These are phyloP conservation scores for Amyloporia xantha DNA, from an alignment of 768 basidiomycete species.

Conservation along the genomic window DNA sequence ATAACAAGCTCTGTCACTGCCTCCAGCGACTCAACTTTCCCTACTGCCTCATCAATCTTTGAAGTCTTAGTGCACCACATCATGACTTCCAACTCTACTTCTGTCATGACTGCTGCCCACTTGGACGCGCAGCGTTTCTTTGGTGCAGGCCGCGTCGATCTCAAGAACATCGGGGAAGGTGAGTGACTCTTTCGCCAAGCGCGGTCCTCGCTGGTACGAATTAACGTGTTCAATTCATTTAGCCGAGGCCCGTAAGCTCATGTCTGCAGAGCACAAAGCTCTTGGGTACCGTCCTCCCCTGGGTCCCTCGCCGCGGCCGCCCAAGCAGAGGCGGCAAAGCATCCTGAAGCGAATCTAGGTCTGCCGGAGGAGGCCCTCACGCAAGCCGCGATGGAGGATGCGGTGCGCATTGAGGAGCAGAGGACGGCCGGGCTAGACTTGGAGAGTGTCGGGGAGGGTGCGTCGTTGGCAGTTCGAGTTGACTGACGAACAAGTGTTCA, in stretches of 20 bases:
- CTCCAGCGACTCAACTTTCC: too few relatives aligned
- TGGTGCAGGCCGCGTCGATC: constrained; percentile 9
- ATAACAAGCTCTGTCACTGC: too few relatives aligned
- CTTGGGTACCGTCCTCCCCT: constrained; percentile 24
- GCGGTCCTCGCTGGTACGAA: too few relatives aligned
- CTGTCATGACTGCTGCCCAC: constrained; percentile 7
- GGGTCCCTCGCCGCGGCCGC: constrained; percentile 22
- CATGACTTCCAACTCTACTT: background rate
- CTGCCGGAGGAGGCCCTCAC: constrained; percentile 8
- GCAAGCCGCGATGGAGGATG: constrained; percentile 16
- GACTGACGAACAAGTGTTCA: too few relatives aligned
- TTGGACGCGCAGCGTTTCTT: constrained; percentile 3
- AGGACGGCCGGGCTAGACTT: constrained; percentile 11
- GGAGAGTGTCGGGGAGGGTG: constrained; percentile 15
- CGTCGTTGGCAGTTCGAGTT: too few relatives aligned
- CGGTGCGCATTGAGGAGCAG: constrained; percentile 12
- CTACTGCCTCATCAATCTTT: too few relatives aligned
- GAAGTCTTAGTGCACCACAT: too few relatives aligned
- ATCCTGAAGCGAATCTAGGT: constrained; percentile 3
- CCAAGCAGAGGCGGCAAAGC: constrained; percentile 17
- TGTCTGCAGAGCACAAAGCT: constrained; percentile 24
- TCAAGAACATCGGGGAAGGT: constrained; percentile 22
- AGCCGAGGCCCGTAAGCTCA: constrained; percentile 13
- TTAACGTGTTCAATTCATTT: too few relatives aligned
- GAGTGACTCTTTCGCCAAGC: too few relatives aligned